Percentiles rank a stretch among this genome's conserved stretches.
Conservation (phyloP, 352 stramenopile species). For the Pythium biforme region DNA sequence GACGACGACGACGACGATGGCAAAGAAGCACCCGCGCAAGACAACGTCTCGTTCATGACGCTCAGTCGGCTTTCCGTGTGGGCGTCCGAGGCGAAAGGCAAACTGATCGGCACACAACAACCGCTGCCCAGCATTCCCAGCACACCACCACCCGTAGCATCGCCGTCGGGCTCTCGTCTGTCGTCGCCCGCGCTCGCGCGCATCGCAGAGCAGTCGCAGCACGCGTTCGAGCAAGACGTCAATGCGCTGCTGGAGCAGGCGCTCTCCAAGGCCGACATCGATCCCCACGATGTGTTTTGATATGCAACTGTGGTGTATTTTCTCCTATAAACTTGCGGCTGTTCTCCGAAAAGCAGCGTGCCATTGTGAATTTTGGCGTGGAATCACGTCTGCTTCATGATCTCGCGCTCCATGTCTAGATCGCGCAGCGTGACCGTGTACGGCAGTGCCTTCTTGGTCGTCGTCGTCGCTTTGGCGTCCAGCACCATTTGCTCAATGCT, state of each 20-base stretch:
- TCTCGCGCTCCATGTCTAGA: conserved; percentile 73
- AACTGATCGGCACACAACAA: conserved; percentile 27
- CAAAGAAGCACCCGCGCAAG: conserved; percentile 32
- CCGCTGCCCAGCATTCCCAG: background rate
- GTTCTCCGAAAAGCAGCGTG: no score
- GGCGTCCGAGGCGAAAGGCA: conserved; percentile 55
- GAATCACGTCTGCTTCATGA: conserved; percentile 49
- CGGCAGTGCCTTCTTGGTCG: conserved; percentile 11
- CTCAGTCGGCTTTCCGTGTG: conserved; percentile 56
- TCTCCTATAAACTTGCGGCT: conserved; percentile 10
- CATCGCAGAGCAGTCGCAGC: conserved; percentile 19
- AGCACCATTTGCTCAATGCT: conserved; percentile 72
- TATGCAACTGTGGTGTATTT: conserved; percentile 3
- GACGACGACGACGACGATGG: conserved; percentile 26
- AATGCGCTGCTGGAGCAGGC: conserved; percentile 42
- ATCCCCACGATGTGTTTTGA: conserved; percentile 28
- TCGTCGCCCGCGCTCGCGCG: conserved; percentile 11
- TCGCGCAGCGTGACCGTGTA: conserved; percentile 77
- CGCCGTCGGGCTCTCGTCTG: background rate
- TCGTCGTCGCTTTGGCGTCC: conserved; percentile 31
- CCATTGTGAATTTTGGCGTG: no score
- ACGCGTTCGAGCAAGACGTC: conserved; percentile 46
- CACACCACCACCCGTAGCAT: background rate
- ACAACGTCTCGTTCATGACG: conserved; percentile 64
- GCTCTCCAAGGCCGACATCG: conserved; percentile 55